Evolutionary conservation across 2,329 filamentous ascomycete genomes (phyloP).

Genomic region (Epicoccum sorghinum): DNA sequence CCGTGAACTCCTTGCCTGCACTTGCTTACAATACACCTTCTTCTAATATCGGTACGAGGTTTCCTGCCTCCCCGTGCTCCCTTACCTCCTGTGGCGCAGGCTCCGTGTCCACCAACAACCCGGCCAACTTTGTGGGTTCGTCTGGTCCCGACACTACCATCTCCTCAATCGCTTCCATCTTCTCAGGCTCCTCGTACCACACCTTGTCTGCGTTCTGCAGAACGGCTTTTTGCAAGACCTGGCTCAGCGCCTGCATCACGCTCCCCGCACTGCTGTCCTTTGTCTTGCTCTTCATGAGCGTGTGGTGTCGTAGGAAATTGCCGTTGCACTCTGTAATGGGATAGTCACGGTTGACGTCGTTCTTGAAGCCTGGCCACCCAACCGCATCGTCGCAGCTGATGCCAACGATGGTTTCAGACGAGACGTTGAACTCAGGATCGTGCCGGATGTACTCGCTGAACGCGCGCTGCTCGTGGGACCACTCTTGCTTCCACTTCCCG

Average conservation of each 20-base stretch:
- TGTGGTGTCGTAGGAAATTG: slow-evolving; percentile 39
- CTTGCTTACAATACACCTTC: not conserved
- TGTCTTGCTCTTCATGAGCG: slow-evolving; percentile 22
- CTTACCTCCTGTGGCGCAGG: not conserved
- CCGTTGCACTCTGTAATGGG: slow-evolving; percentile 34
- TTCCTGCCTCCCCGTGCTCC: not conserved
- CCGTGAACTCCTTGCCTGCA: not conserved
- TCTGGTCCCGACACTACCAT: not conserved
- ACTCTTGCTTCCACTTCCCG: slow-evolving; percentile 33
- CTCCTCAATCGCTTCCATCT: not conserved
- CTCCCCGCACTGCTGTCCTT: slow-evolving; percentile 13
- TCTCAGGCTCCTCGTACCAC: slow-evolving; percentile 22
- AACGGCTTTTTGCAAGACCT: slow-evolving; percentile 18
- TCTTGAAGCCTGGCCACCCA: slow-evolving; percentile 37
- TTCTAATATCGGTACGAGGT: not conserved
- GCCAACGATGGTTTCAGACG: slow-evolving; percentile 30
- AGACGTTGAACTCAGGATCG: slow-evolving; percentile 33
- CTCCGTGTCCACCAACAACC: not conserved
- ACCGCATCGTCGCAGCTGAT: slow-evolving; percentile 46
- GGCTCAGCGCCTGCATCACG: slow-evolving; percentile 22
- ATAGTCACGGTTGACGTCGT: slow-evolving; percentile 13
- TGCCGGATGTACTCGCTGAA: slow-evolving; percentile 45
- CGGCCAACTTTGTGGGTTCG: not conserved
- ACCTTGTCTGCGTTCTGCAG: slow-evolving; percentile 6
- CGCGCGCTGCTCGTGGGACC: slow-evolving; percentile 44